Evolutionary conservation across 2,329 filamentous ascomycete species (phyloP).

Genomic region (Nemania sp.): DNA sequence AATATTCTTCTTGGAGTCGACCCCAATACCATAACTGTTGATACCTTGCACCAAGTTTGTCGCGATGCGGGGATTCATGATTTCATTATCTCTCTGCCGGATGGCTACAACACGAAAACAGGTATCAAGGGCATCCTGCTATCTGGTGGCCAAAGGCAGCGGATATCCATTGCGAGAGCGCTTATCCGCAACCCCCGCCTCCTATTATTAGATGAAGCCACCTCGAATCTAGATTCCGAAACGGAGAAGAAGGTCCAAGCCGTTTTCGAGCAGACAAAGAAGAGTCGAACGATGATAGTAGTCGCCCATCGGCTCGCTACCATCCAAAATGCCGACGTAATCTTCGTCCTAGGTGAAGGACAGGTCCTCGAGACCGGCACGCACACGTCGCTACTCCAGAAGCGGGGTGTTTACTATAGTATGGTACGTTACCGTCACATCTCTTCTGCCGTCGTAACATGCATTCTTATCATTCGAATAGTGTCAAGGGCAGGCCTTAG

Average conservation of each 20-base stretch:
- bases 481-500: constrained; percentile 51
- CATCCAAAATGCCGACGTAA: constrained; percentile 80
- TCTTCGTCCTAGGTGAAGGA: constrained; percentile 79
- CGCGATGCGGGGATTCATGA: constrained; percentile 75
- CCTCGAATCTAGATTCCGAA: constrained; percentile 74
- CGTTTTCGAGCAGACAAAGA: constrained; percentile 73
- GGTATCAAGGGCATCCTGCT: constrained; percentile 75
- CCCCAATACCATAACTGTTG: constrained; percentile 63
- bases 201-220: constrained; percentile 78
- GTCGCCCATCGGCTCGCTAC: constrained; percentile 83
- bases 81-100: constrained; percentile 74
- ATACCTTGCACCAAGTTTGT: constrained; percentile 64
- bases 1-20: constrained; percentile 76
- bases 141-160: constrained; percentile 77
- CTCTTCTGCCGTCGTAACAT: neutral
- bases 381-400: constrained; percentile 62
- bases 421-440: constrained; percentile 60
- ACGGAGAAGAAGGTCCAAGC: constrained; percentile 67
- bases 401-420: constrained; percentile 66
- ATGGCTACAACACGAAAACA: constrained; percentile 76
- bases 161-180: constrained; percentile 78
- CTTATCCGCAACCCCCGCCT: constrained; percentile 73
- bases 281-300: constrained; percentile 75
- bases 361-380: constrained; percentile 66
- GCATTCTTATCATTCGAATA: constrained; percentile 40